phyloP scores from a whole-genome alignment of 2,329 filamentous ascomycete genomes.

The Phaeosphaeria sp. region DNA sequence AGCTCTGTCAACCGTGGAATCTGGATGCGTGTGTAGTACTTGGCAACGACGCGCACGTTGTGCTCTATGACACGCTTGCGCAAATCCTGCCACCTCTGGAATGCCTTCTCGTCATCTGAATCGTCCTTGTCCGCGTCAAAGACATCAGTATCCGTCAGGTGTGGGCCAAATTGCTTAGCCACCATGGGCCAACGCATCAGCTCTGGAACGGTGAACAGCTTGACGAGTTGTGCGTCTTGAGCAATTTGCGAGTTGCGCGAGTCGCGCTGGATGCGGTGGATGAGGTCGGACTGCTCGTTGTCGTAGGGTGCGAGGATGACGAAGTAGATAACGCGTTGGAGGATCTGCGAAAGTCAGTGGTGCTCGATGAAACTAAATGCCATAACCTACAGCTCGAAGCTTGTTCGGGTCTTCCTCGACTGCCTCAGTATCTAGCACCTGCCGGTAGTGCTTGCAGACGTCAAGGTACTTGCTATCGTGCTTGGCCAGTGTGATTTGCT shows the following conservation, averaged over 20 bases:
- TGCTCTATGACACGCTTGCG: slow-evolving; percentile 99
- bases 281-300: slow-evolving; percentile 96
- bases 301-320: slow-evolving; percentile 95
- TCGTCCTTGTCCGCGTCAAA: slow-evolving; percentile 74
- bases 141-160: slow-evolving; percentile 87
- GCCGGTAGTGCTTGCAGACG: slow-evolving; percentile 96
- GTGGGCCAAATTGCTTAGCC: slow-evolving; percentile 83
- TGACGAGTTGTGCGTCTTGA: slow-evolving; percentile 83
- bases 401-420: slow-evolving; percentile 89
- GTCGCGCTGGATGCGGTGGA: slow-evolving; percentile 91
- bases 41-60: slow-evolving; percentile 95
- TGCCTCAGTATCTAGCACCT: slow-evolving; percentile 94
- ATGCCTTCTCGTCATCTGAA: slow-evolving; percentile 77
- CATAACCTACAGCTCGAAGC: slow-evolving; percentile 76
- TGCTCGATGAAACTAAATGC: background rate
- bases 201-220: slow-evolving; percentile 93
- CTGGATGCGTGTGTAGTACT: slow-evolving; percentile 98
- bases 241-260: slow-evolving; percentile 79
- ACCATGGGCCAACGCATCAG: slow-evolving; percentile 99
- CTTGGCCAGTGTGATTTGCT: slow-evolving; percentile 94
- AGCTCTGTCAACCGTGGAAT: slow-evolving; percentile 90
- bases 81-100: slow-evolving; percentile 89
- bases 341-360: slow-evolving; percentile 62
- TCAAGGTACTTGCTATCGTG: slow-evolving; percentile 98
- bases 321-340: slow-evolving; percentile 97